A percentile compares a stretch with the other conserved stretches of the same genome.
These are phyloP conservation scores for Picea engelmannii DNA, from an alignment of 83 land plant species.

Conservation along the genomic window DNA sequence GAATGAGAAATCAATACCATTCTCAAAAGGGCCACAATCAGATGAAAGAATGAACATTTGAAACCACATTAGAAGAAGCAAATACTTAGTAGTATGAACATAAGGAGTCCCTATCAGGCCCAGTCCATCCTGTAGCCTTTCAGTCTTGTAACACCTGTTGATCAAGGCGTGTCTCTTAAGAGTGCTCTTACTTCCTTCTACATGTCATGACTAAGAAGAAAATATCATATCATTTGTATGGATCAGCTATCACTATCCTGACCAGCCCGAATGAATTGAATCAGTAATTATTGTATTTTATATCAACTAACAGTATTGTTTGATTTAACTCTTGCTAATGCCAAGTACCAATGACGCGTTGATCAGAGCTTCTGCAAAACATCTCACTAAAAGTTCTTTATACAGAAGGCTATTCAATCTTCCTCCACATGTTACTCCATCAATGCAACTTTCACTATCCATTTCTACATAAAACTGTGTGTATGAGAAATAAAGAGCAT, in stretches of 20 bases:
- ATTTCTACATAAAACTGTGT: no score
- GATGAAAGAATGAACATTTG: background rate
- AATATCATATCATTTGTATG: background rate
- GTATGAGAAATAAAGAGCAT: no score
- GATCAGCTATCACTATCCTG: background rate
- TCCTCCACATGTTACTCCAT: no score
- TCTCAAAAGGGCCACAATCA: background rate
- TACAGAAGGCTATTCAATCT: no score
- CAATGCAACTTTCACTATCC: no score
- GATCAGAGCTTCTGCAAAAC: background rate
- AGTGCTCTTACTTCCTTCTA: background rate
- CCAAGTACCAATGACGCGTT: background rate
- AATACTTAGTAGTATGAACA: background rate
- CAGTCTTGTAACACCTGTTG: background rate
- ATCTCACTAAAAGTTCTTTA: no score
- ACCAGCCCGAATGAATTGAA: no score
- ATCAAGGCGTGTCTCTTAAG: background rate
- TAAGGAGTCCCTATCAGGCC: background rate
- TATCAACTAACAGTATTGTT: no score
- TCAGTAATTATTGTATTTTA: no score
- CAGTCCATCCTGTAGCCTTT: background rate
- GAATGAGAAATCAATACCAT: background rate
- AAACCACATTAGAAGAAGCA: background rate
- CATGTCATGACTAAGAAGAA: background rate
- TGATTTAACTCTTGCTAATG: background rate